A percentile compares a stretch with the other conserved stretches of the same genome.
These are phyloP conservation scores for Moniliella sp. DNA, from an alignment of 1,284 basidiomycete genomes.

Conservation along the genomic window DNA sequence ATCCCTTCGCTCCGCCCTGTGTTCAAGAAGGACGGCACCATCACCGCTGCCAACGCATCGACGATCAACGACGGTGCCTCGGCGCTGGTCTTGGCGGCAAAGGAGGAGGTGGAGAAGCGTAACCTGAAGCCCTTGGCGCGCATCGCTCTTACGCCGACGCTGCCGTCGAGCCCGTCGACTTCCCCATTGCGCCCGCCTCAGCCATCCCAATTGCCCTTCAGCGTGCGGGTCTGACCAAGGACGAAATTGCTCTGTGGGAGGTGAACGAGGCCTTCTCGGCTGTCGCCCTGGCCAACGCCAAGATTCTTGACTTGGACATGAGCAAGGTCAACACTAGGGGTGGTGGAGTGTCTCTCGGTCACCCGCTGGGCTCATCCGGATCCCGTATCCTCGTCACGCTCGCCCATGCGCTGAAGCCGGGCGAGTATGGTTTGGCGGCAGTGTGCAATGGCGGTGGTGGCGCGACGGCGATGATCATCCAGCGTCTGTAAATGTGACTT, in stretches of 20 bases:
- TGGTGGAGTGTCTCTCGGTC: constrained; percentile 67
- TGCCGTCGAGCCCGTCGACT: constrained; percentile 54
- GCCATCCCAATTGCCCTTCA: constrained; percentile 52
- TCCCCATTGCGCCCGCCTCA: constrained; percentile 49
- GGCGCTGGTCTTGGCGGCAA: constrained; percentile 60
- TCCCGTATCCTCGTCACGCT: constrained; percentile 70
- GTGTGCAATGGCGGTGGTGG: constrained; percentile 78
- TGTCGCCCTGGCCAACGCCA: constrained; percentile 60
- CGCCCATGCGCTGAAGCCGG: constrained; percentile 71
- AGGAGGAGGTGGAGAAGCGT: constrained; percentile 57
- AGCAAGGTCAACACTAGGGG: constrained; percentile 52
- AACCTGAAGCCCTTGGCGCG: constrained; percentile 51
- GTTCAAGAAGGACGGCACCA: constrained; percentile 40
- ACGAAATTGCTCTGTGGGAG: constrained; percentile 62
- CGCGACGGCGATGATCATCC: constrained; percentile 6
- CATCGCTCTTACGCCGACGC: constrained; percentile 53
- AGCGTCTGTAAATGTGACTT: too few species aligned
- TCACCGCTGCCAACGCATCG: constrained; percentile 68
- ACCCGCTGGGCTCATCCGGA: constrained; percentile 71
- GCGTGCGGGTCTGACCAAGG: constrained; percentile 44
- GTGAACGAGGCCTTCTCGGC: constrained; percentile 83
- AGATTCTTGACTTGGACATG: constrained; percentile 49
- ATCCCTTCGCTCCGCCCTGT: constrained; percentile 34
- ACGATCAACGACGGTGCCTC: constrained; percentile 64
- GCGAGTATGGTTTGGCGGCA: constrained; percentile 85